These are phyloP conservation scores for Polyporus tsugae DNA, from an alignment of 1,284 basidiomycete genomes.

Conservation along the genomic window DNA sequence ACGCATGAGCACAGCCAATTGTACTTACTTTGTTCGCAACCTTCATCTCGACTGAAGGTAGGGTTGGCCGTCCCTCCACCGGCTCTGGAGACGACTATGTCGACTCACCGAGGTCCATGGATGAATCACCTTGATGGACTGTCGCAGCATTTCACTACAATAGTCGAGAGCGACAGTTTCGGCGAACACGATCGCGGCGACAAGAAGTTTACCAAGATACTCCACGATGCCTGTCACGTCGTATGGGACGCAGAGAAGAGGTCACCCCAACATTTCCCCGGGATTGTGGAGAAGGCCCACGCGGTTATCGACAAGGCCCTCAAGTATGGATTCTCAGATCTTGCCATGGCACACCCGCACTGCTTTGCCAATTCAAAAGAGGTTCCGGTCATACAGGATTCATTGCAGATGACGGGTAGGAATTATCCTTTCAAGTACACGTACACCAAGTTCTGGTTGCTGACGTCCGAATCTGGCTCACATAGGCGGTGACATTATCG, in stretches of 20 bases:
- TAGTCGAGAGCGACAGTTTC: constrained; percentile 9
- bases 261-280: constrained; percentile 25
- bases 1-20: too few relatives aligned
- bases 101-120: constrained; percentile 12
- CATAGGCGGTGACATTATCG: constrained; percentile 14
- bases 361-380: constrained; percentile 45
- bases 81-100: neutral
- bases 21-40: neutral
- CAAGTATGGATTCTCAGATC: constrained; percentile 29
- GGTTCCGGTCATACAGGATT: constrained; percentile 35
- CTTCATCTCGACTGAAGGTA: neutral
- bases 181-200: constrained; percentile 11
- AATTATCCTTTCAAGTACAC: neutral
- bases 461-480: neutral
- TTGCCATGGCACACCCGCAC: constrained; percentile 31
- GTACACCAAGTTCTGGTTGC: neutral
- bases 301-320: constrained; percentile 32
- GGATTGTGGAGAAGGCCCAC: constrained; percentile 45
- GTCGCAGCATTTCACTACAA: constrained; percentile 9
- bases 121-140: constrained; percentile 19
- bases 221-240: constrained; percentile 27
- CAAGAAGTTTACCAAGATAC: neutral
- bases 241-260: constrained; percentile 31
- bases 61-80: neutral
- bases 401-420: constrained; percentile 18